Evolutionary conservation across 345 rosid genomes (phyloP), one percentile per base, ranked within the genome.

Genomic region (Acer saccharum): DNA sequence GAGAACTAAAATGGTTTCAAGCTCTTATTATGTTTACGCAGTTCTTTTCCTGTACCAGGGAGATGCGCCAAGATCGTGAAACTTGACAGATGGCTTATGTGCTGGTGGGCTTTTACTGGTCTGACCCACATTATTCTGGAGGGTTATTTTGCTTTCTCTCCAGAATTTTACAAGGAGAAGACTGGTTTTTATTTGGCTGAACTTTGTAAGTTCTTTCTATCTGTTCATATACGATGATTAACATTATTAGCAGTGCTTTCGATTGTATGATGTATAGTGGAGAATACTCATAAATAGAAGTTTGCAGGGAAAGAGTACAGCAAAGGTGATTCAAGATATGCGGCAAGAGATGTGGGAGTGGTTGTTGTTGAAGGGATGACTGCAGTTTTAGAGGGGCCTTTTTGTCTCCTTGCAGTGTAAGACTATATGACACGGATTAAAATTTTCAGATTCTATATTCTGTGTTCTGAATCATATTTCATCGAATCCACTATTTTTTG

Each of bases 81-180:
- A 69, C 66, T 85, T 32, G 93, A 96, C 66, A 91, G 91, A 77
- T 77, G 88, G 83, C 80, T 96, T 0, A 92, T 96, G 97, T 96
- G 98, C 84, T 94, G 99, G 99, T 94, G 98, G 98, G 90, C 93
- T 55, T 96, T 92, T 90, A 91, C 98, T 9, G 97, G 97, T 79
- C 93, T 96, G 46, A 92, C 97, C 10, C 98, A 94, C 83, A 80
- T 89, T 41, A 68, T 94, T 70, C 90, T 94, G 9, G 95, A 96
- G 65, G 99, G 98, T 50, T 96, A 96, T 83, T 96, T 96, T 79
- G 98, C 76, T 68, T 96, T 96, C 87, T 84, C 92, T 17, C 97
- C 97, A 5, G 94, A 94, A 78, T 96, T 96, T 83, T 94, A 72
- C 90, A 92, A 90, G 81, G 90, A 93, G 67, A 90, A 88, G 54